Base-by-base conservation (phyloP, 306 rosid genomes). In the Cyamopsis tetragonoloba region DNA sequence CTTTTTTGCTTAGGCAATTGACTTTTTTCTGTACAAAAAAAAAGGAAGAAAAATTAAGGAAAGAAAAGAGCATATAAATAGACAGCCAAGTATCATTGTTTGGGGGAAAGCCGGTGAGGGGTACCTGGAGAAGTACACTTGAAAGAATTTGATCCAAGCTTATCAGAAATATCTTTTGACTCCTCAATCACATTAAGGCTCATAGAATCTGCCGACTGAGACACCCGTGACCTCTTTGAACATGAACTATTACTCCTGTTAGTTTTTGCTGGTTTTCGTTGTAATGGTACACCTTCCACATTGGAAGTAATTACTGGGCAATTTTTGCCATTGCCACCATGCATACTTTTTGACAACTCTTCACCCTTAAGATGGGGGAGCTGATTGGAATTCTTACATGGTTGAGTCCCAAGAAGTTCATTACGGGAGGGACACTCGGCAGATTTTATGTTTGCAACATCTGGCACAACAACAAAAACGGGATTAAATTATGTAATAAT, bases 1-100 rank as follows among this genome's bases (percentile, higher is more conserved):
- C 70, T 86, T 83, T 82, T 90, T 68, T 88, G 99, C 83, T 82
- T 95, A 64, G 56, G 71, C 57, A 66, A 59, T 43, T 83, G 95
- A 75, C 74, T 49, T 78, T 85, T 88, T 73, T 90, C 99, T 95
- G 39, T 2, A 66, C 59, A 56, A 42, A 75, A 56, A 76, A 72
- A 66, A 44, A 64, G 19, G 53, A 23, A 56, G 17, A 50, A 64
- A 58, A 41, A n/a, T n/a, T n/a, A n/a, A n/a, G n/a, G n/a, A n/a
- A 63, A 4, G 24, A 59, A 56, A 27, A 47, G 67, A 26, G 77
- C 43, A 18, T 26, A 71, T 35, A 57, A n/a, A 58, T 53, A 56
- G 18, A 71, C 38, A 61, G 15, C 10, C 37, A 10, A 4, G 4
- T 23, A 18, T 67, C 11, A 19, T 38, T 71, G 46, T 39, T 37